These are phyloP conservation scores for Sarocladiaceae sp. DNA, from an alignment of 2,329 filamentous ascomycete genomes.

Conservation along the genomic window DNA sequence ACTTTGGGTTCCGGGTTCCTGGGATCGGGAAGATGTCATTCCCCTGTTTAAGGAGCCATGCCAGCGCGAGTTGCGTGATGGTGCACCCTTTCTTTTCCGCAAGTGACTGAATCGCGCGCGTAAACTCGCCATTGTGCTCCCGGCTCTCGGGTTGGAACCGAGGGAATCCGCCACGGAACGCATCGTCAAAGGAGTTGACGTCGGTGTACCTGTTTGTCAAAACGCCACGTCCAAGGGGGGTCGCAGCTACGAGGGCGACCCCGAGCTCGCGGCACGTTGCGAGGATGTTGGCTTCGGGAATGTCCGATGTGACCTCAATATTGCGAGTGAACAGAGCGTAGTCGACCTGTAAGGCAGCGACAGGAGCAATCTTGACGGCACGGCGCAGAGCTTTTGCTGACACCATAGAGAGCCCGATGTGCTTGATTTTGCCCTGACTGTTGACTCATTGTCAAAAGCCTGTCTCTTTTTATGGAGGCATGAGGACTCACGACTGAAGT, in stretches of 20 bases:
- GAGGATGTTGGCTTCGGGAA: constrained; percentile 35
- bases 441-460: background rate
- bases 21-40: constrained; percentile 33
- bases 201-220: background rate
- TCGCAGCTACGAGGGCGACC: constrained; percentile 46
- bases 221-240: constrained; percentile 51
- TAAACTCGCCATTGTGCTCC: constrained; percentile 35
- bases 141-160: constrained; percentile 40
- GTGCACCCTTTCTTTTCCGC: constrained; percentile 31
- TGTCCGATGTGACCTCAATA: constrained; percentile 45
- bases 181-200: constrained; percentile 23
- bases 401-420: constrained; percentile 44
- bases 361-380: constrained; percentile 37
- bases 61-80: constrained; percentile 45
- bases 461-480: background rate
- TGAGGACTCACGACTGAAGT: constrained; percentile 23
- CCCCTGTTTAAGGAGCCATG: constrained; percentile 47
- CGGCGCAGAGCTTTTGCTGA: constrained; percentile 40
- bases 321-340: constrained; percentile 46
- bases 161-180: constrained; percentile 32
- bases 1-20: constrained; percentile 23
- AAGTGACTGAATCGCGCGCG: constrained; percentile 18
- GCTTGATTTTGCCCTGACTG: constrained; percentile 44
- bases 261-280: constrained; percentile 48
- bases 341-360: constrained; percentile 46